phyloP scores from a whole-genome alignment of 148 eudicot species.

The Heliamphora exappendiculata region DNA sequence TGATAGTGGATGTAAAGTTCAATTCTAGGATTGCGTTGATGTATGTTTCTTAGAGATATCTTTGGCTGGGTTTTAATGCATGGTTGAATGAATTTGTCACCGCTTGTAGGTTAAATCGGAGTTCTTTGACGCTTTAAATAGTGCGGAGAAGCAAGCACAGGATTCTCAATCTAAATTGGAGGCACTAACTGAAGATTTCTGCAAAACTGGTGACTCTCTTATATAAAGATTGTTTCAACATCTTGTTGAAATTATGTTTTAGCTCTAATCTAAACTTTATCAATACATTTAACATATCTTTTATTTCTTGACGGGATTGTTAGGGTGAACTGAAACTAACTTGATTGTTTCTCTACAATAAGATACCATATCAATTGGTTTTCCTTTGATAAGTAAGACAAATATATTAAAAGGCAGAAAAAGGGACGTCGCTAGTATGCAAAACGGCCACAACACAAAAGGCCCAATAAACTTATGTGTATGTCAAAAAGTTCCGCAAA shows the following conservation, averaged over 20 bases:
- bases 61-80: background rate
- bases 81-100: conserved; percentile 1
- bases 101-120: conserved; percentile 75
- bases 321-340: background rate
- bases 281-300: background rate
- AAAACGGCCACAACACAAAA: no score
- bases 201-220: conserved; percentile 51
- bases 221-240: background rate
- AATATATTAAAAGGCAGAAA: no score
- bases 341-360: background rate
- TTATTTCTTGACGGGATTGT: background rate
- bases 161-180: conserved; percentile 65
- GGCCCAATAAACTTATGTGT: no score
- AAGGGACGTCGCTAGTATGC: no score
- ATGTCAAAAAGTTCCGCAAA: no score
- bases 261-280: background rate
- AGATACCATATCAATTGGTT: background rate
- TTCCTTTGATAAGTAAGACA: no score
- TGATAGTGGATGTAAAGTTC: background rate
- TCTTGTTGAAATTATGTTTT: background rate
- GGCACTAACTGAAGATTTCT: conserved; percentile 45
- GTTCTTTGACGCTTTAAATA: conserved; percentile 66
- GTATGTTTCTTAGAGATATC: background rate
- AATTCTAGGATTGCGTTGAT: background rate
- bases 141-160: conserved; percentile 67